Percentiles rank a stretch among this genome's conserved stretches.
phyloP scores from a whole-genome alignment of 441 rosid genomes.

The Populus hybrid region DNA sequence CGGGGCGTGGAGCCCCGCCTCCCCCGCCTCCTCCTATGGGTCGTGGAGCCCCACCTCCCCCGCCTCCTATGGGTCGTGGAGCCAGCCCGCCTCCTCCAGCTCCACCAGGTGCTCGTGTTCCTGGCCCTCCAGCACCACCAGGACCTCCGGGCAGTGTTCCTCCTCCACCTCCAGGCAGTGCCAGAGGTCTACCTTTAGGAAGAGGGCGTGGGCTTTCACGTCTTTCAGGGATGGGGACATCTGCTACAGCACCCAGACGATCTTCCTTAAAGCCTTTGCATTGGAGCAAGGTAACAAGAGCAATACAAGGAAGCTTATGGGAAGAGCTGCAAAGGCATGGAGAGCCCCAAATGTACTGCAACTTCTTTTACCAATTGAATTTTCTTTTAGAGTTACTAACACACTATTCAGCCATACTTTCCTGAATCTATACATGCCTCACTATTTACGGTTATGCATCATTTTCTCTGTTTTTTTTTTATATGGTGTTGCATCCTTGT shows the following conservation, averaged over 20 bases:
- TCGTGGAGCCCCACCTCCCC: slow-evolving; percentile 28
- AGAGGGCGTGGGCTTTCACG: slow-evolving; percentile 77
- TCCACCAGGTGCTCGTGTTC: slow-evolving; percentile 40
- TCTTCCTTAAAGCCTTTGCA: slow-evolving; percentile 95
- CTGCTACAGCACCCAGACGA: slow-evolving; percentile 51
- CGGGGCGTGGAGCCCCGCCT: slow-evolving; percentile 24
- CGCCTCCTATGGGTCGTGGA: slow-evolving; percentile 46
- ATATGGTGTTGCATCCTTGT: slow-evolving; percentile 13
- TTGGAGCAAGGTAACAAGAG: slow-evolving; percentile 98
- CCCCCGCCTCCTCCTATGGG: slow-evolving; percentile 40
- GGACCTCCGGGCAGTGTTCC: slow-evolving; percentile 56
- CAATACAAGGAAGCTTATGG: slow-evolving; percentile 98
- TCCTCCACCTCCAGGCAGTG: slow-evolving; percentile 57
- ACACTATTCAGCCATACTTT: background rate
- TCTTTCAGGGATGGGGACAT: slow-evolving; percentile 39
- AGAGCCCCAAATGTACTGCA: slow-evolving; percentile 69
- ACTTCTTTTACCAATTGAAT: slow-evolving; percentile 20
- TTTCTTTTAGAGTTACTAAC: slow-evolving; percentile 2
- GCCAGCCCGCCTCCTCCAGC: slow-evolving; percentile 60
- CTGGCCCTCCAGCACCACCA: slow-evolving; percentile 71
- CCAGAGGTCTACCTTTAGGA: slow-evolving; percentile 44
- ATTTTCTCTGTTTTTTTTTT: background rate
- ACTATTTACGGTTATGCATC: slow-evolving; percentile 16
- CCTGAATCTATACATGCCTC: background rate
- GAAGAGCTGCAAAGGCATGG: slow-evolving; percentile 92